Percentiles rank a stretch among this genome's conserved stretches.
These are phyloP conservation scores for Breviolum minutum DNA, from an alignment of 73 alveolate genomes.

Conservation along the genomic window DNA sequence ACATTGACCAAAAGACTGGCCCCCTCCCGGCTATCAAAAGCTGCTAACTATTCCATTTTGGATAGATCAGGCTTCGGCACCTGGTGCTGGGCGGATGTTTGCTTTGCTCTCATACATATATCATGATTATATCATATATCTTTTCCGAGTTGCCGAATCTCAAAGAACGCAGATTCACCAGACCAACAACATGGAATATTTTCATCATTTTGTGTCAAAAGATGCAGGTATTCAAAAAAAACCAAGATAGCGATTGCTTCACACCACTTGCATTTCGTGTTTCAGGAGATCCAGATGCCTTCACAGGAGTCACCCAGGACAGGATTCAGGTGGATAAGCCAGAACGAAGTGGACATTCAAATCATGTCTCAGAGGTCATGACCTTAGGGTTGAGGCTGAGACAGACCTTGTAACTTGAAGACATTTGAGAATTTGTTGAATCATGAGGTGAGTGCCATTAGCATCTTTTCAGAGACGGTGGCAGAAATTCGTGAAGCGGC, in stretches of 20 bases:
- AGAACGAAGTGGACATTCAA: not conserved
- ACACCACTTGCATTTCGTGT: not conserved
- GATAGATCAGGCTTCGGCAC: too few species aligned
- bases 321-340: not conserved
- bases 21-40: too few species aligned
- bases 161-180: too few species aligned
- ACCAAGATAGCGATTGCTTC: not conserved
- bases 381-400: not conserved
- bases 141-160: too few species aligned
- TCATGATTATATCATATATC: too few species aligned
- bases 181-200: too few species aligned
- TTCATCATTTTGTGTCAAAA: too few species aligned
- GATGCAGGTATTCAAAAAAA: too few species aligned
- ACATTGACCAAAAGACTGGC: too few species aligned
- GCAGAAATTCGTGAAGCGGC: constrained; percentile 59
- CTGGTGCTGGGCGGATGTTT: too few species aligned
- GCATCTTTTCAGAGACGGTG: constrained; percentile 47
- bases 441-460: constrained; percentile 40
- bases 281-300: constrained; percentile 20
- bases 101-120: too few species aligned
- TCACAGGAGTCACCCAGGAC: constrained; percentile 2
- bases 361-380: constrained; percentile 9
- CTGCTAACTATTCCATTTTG: too few species aligned
- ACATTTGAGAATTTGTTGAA: not conserved
- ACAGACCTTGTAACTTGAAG: not conserved